A percentile compares a stretch with the other conserved stretches of the same genome.
phyloP scores from a whole-genome alignment of 2,329 filamentous ascomycete species.

The Sporothrix protearum region DNA sequence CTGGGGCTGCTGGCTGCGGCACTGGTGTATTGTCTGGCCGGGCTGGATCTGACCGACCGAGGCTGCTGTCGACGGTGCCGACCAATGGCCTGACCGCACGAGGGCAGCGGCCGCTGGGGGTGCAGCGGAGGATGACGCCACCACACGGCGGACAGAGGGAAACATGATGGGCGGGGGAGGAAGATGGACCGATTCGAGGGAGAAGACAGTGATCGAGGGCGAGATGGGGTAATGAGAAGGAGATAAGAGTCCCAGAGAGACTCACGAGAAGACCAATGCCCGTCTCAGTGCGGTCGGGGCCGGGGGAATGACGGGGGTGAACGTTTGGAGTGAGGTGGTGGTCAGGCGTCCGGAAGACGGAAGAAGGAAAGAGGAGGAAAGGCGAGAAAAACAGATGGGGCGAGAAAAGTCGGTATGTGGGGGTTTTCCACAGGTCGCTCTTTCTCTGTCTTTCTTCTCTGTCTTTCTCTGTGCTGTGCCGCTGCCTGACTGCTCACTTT shows the following conservation, averaged over 20 bases:
- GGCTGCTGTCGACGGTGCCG: background rate
- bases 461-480: background rate
- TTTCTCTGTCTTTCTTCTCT: too few species aligned
- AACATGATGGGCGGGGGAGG: slow-evolving; percentile 23
- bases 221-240: background rate
- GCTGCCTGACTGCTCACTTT: background rate
- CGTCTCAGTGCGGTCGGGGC: background rate
- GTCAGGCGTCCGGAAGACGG: slow-evolving; percentile 14
- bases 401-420: slow-evolving; percentile 19
- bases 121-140: slow-evolving; percentile 25
- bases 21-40: slow-evolving; percentile 31
- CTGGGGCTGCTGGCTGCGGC: slow-evolving; percentile 32
- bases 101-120: slow-evolving; percentile 18
- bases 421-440: slow-evolving; percentile 1
- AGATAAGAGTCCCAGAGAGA: background rate
- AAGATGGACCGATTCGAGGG: background rate
- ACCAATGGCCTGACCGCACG: slow-evolving; percentile 3
- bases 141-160: slow-evolving; percentile 29
- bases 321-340: slow-evolving; percentile 2
- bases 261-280: background rate
- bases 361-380: background rate
- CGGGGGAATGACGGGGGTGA: background rate
- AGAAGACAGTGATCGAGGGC: background rate
- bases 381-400: background rate
- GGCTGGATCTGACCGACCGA: slow-evolving; percentile 35